Evolutionary conservation across 2,329 filamentous ascomycete species (phyloP).

Genomic region (Bipolaris bicolor): DNA sequence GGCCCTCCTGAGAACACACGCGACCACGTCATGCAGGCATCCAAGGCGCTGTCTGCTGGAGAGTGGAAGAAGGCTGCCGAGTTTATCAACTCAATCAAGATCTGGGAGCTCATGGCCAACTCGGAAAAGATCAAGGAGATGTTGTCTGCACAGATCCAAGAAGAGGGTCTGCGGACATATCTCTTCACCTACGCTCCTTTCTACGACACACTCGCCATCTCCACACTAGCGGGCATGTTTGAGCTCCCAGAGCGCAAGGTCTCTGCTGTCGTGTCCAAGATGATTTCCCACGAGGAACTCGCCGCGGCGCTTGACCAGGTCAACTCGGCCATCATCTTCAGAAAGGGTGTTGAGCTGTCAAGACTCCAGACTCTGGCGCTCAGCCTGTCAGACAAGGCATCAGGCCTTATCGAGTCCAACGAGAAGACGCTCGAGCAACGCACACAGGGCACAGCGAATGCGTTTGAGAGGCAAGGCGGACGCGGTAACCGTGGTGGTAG

Average conservation of each 20-base stretch:
- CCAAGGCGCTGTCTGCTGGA: slow-evolving; percentile 92
- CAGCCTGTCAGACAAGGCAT: slow-evolving; percentile 94
- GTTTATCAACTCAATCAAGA: slow-evolving; percentile 98
- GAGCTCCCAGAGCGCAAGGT: slow-evolving; percentile 92
- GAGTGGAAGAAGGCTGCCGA: slow-evolving; percentile 97
- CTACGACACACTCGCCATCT: slow-evolving; percentile 93
- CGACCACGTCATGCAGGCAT: slow-evolving; percentile 99
- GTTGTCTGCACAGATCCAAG: slow-evolving; percentile 97
- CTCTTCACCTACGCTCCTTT: slow-evolving; percentile 99
- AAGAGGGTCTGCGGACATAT: slow-evolving; percentile 96
- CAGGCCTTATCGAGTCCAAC: slow-evolving; percentile 93
- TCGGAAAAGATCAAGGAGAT: slow-evolving; percentile 93
- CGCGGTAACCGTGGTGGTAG: slow-evolving; percentile 74
- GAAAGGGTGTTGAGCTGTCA: slow-evolving; percentile 97
- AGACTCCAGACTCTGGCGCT: slow-evolving; percentile 94
- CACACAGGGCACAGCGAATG: slow-evolving; percentile 93
- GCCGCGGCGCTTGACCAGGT: slow-evolving; percentile 96
- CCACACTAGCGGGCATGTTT: slow-evolving; percentile 90
- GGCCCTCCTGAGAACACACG: slow-evolving; percentile 98
- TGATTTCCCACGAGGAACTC: slow-evolving; percentile 99
- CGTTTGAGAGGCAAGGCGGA: slow-evolving; percentile 90
- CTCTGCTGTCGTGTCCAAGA: slow-evolving; percentile 93
- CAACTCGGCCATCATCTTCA: slow-evolving; percentile 96
- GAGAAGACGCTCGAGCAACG: slow-evolving; percentile 96
- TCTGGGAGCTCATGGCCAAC: slow-evolving; percentile 97